Percentiles rank a stretch among this genome's conserved stretches.
These are phyloP conservation scores for Alnus rubra DNA, from an alignment of 306 rosid genomes.

Conservation along the genomic window DNA sequence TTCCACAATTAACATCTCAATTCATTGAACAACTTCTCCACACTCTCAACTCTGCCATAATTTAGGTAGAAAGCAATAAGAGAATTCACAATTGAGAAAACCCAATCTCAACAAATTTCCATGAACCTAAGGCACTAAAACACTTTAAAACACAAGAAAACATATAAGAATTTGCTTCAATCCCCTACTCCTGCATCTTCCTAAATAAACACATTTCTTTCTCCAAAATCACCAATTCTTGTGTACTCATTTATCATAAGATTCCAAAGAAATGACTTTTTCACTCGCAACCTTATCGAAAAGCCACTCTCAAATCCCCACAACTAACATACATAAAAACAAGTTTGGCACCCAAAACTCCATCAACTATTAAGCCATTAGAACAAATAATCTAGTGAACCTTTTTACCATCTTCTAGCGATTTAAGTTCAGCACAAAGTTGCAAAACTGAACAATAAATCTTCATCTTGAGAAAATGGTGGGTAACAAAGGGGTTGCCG, in stretches of 20 bases:
- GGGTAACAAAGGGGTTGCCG: conserved; percentile 18
- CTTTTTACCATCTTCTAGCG: conserved; percentile 57
- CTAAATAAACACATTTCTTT: conserved; percentile 47
- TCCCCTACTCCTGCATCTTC: conserved; percentile 57
- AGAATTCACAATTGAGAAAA: no score
- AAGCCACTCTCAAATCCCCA: conserved; percentile 47
- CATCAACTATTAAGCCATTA: conserved; percentile 40
- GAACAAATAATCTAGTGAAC: conserved; percentile 50
- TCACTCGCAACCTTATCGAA: conserved; percentile 49
- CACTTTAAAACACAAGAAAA: conserved; percentile 48
- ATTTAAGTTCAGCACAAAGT: conserved; percentile 62
- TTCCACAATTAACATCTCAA: no score
- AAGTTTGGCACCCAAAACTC: conserved; percentile 53
- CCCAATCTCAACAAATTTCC: no score
- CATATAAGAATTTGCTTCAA: conserved; percentile 53
- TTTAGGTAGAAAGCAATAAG: no score
- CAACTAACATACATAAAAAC: conserved; percentile 71
- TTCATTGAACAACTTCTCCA: no score
- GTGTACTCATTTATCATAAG: conserved; percentile 65
- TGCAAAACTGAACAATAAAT: conserved; percentile 55
- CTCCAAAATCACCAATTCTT: conserved; percentile 57
- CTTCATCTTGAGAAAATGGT: conserved; percentile 33
- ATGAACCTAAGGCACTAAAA: no score
- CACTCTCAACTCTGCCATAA: no score
- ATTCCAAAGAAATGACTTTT: conserved; percentile 67